These are phyloP conservation scores for Aquilaria yunnanensis DNA, from an alignment of 345 rosid genomes.

Conservation along the genomic window DNA sequence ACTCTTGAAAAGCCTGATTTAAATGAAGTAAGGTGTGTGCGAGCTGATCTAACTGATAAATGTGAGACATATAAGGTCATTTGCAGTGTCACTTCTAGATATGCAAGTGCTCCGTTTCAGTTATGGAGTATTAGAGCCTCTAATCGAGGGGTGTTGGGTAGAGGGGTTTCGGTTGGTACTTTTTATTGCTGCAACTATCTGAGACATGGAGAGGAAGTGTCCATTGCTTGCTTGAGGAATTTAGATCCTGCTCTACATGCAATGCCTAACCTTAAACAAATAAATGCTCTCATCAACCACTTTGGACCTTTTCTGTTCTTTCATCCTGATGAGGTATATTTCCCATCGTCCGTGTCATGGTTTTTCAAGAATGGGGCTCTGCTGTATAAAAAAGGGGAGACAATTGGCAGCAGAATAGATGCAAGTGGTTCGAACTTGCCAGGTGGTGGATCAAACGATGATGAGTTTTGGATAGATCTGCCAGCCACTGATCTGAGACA, in stretches of 20 bases:
- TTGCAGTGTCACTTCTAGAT: conserved; percentile 27
- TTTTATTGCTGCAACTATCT: conserved; percentile 52
- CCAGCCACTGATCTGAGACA: conserved; percentile 31
- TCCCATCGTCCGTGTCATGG: conserved; percentile 75
- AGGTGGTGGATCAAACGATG: conserved; percentile 53
- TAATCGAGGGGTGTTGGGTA: conserved; percentile 55
- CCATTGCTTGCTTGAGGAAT: conserved; percentile 58
- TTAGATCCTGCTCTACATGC: conserved; percentile 45
- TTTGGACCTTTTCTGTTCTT: conserved; percentile 75
- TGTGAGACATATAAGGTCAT: conserved; percentile 44
- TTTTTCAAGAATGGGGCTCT: conserved; percentile 58
- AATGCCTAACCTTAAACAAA: conserved; percentile 73
- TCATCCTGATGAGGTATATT: conserved; percentile 49
- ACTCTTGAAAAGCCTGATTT: conserved; percentile 46
- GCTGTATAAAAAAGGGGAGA: conserved; percentile 36
- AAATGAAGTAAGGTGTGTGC: conserved; percentile 68
- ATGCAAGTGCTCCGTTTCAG: conserved; percentile 36
- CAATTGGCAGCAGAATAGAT: conserved; percentile 36
- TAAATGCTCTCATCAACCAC: conserved; percentile 52
- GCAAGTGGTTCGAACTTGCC: conserved; percentile 64
- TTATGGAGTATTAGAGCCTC: conserved; percentile 66
- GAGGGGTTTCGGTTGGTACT: conserved; percentile 69
- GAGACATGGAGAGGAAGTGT: conserved; percentile 30
- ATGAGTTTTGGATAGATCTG: conserved; percentile 68
- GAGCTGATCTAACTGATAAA: conserved; percentile 64